These are phyloP conservation scores for Silene latifolia DNA, from an alignment of 148 eudicot genomes.

Conservation along the genomic window DNA sequence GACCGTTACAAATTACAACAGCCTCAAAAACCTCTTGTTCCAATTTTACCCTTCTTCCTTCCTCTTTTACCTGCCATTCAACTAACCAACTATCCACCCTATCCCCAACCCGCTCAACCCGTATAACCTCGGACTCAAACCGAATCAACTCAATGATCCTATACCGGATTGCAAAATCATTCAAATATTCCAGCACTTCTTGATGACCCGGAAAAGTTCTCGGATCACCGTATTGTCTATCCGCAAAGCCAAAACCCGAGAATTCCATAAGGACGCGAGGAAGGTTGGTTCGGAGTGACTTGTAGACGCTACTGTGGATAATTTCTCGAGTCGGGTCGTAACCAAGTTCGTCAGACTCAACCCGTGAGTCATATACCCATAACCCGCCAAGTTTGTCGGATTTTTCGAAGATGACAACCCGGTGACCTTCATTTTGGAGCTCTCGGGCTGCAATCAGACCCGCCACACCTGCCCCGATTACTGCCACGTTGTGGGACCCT, in stretches of 20 bases:
- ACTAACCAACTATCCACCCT: constrained; percentile 40
- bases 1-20: constrained; percentile 62
- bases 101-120: constrained; percentile 41
- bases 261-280: constrained; percentile 53
- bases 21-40: constrained; percentile 47
- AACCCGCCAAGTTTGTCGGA: constrained; percentile 41
- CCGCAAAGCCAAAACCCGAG: constrained; percentile 37
- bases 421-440: constrained; percentile 38
- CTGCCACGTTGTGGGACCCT: constrained; percentile 34
- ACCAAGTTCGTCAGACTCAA: constrained; percentile 43
- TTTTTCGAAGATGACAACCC: constrained; percentile 41
- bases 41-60: constrained; percentile 13
- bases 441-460: constrained; percentile 45
- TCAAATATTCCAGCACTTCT: constrained; percentile 44
- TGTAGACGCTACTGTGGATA: constrained; percentile 47
- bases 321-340: constrained; percentile 35
- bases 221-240: constrained; percentile 31
- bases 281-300: constrained; percentile 45
- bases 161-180: constrained; percentile 39
- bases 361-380: constrained; percentile 47
- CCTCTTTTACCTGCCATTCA: constrained; percentile 32
- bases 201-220: constrained; percentile 48
- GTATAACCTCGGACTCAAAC: constrained; percentile 43
- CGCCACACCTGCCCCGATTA: constrained; percentile 50
- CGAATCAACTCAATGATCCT: constrained; percentile 41